These are phyloP conservation scores for Candida cerambycidarum DNA, from an alignment of 805 yeast genomes.

Conservation along the genomic window DNA sequence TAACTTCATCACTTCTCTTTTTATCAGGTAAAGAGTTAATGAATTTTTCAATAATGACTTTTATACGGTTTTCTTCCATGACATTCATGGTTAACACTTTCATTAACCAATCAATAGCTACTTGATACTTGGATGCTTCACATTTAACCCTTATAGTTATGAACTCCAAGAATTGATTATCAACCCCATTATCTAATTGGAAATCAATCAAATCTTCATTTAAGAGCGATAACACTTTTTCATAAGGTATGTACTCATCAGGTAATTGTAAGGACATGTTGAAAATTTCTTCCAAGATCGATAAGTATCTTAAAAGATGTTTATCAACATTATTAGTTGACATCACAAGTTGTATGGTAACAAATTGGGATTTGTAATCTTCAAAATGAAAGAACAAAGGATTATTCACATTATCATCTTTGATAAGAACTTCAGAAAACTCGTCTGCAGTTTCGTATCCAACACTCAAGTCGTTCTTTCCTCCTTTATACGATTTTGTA, in stretches of 20 bases:
- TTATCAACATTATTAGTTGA: slow-evolving; percentile 54
- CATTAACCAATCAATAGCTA: slow-evolving; percentile 75
- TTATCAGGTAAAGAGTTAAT: slow-evolving; percentile 60
- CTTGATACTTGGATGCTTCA: slow-evolving; percentile 57
- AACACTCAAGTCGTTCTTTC: slow-evolving; percentile 41
- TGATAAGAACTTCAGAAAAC: slow-evolving; percentile 17
- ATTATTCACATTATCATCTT: slow-evolving; percentile 44
- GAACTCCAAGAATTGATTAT: slow-evolving; percentile 64
- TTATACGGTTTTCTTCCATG: slow-evolving; percentile 72
- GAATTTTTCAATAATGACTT: slow-evolving; percentile 61
- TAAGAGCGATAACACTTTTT: slow-evolving; percentile 70
- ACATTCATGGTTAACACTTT: slow-evolving; percentile 63
- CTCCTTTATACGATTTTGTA: slow-evolving; percentile 64
- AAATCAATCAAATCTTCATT: slow-evolving; percentile 72
- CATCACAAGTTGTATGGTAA: slow-evolving; percentile 62
- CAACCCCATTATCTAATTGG: slow-evolving; percentile 55
- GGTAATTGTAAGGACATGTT: slow-evolving; percentile 67
- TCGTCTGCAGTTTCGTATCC: slow-evolving; percentile 24
- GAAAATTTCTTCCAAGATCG: slow-evolving; percentile 63
- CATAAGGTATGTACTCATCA: slow-evolving; percentile 57
- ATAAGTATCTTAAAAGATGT: slow-evolving; percentile 60
- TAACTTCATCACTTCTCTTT: slow-evolving; percentile 60
- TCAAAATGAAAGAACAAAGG: slow-evolving; percentile 79
- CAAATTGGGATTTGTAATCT: slow-evolving; percentile 74
- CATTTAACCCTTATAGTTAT: slow-evolving; percentile 62